phyloP scores from a whole-genome alignment of 1,284 basidiomycete genomes.

The Moniliella sp. region DNA sequence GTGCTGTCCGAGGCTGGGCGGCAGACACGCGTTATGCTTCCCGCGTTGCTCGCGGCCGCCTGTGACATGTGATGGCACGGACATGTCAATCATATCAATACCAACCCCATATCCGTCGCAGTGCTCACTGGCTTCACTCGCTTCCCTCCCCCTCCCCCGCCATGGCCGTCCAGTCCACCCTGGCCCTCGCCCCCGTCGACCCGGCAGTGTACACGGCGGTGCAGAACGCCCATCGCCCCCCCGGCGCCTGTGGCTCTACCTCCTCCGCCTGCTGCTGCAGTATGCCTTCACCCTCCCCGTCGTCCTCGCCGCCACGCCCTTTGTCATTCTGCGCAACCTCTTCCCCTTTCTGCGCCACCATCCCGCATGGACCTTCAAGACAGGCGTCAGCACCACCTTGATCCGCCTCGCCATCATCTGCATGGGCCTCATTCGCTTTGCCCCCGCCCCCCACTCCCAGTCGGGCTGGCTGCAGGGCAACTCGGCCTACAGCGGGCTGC shows the following conservation, averaged over 20 bases:
- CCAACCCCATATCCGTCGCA: too few relatives aligned
- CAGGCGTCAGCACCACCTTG: constrained; percentile 12
- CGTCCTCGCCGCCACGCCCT: constrained; percentile 9
- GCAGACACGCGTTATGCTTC: too few relatives aligned
- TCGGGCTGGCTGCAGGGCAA: too few relatives aligned
- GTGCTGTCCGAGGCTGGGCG: too few relatives aligned
- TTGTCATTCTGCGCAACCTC: constrained; percentile 11
- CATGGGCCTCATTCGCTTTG: constrained; percentile 14
- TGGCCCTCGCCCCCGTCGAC: too few relatives aligned
- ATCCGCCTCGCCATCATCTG: constrained; percentile 15
- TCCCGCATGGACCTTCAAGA: constrained; percentile 10
- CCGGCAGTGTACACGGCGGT: constrained; percentile 8
- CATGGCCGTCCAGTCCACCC: too few relatives aligned
- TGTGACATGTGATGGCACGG: too few relatives aligned
- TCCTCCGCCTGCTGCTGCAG: constrained; percentile 14
- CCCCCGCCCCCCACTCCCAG: constrained; percentile 21
- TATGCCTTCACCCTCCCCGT: constrained; percentile 19
- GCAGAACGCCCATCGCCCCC: constrained; percentile 6
- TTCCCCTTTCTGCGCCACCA: constrained; percentile 12
- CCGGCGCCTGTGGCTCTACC: constrained; percentile 6
- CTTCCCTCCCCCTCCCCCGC: too few relatives aligned
- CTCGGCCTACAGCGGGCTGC: constrained; percentile 14
- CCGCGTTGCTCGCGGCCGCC: too few relatives aligned
- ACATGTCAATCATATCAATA: too few relatives aligned
- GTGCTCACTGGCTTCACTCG: too few relatives aligned